Base-by-base conservation (phyloP, 129 eudicot genomes). In the Heracleum sosnowskyi region DNA sequence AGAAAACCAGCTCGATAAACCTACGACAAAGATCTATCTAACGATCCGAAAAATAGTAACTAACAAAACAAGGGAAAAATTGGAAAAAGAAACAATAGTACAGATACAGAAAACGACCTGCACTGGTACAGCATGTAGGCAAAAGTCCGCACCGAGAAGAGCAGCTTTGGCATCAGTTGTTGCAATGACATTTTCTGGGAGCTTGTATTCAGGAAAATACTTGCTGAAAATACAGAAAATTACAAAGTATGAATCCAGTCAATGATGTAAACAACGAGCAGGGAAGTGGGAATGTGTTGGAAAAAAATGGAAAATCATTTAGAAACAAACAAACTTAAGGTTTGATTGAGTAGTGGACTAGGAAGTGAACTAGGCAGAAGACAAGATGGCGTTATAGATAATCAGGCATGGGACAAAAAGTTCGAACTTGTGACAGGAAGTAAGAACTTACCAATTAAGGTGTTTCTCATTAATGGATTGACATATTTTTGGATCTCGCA, bases 81-180 rank as follows among this genome's bases (percentile, higher is more conserved):
- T 11, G 47, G 47, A 24, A 39, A 26, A 24, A 24, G 39, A 24
- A 5, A 12, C 15, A n/a, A 41, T n/a, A 39, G 36, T 40, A 11
- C 31, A 39, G 12, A 26, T 28, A 24, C 18, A 70, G 82, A 17
- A 36, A 84, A 57, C 51, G 66, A 93, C 98, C 97, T 93, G 98
- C 76, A 94, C 98, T 42, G 98, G 98, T 69, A 94, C 98, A 85
- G 98, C 98, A 84, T 94, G 98, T 75, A 94, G 96, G 88, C 98
- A 94, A 85, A 91, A 94, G 82, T 94, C 92, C 4, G 98, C 98
- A 84, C 86, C 85, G 1, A 62, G 84, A 51, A 94, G 82, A 78
- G 98, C 98, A 78, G 89, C 81, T 87, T 86, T 89, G 53, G 98
- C 97, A 80, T 91, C 96, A 41, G 90, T 89, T 44, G 98, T 94